Evolutionary conservation across 225 moss, liverwort and hornwort species (phyloP).

Genomic region (Sphagnum tenellum): DNA sequence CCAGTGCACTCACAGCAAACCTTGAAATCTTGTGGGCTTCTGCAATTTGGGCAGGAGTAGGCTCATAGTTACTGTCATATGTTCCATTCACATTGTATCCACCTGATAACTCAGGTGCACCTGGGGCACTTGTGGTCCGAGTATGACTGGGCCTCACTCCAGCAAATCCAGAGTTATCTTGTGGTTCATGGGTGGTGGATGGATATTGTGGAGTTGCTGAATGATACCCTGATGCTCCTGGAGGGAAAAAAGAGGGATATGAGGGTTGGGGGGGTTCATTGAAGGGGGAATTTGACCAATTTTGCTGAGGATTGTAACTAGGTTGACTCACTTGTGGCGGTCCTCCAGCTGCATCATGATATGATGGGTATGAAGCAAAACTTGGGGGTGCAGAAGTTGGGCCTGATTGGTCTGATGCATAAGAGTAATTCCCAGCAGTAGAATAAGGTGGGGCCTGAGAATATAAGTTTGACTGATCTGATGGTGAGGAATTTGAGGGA

Average conservation of each 20-base stretch:
- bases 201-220: slow-evolving; percentile 24
- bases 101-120: slow-evolving; percentile 18
- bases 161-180: slow-evolving; percentile 17
- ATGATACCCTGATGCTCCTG: slow-evolving; percentile 23
- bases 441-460: slow-evolving; percentile 14
- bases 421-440: slow-evolving; percentile 30
- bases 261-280: slow-evolving; percentile 13
- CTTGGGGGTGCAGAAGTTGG: slow-evolving; percentile 23
- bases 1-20: slow-evolving; percentile 96
- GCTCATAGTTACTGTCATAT: slow-evolving; percentile 62
- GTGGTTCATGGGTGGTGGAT: slow-evolving; percentile 14
- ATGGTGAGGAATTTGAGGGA: slow-evolving; percentile 30
- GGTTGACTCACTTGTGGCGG: slow-evolving; percentile 31
- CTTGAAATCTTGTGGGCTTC: slow-evolving; percentile 95
- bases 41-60: slow-evolving; percentile 70
- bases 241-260: slow-evolving; percentile 29
- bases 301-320: slow-evolving; percentile 33
- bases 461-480: slow-evolving; percentile 28
- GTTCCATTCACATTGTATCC: slow-evolving; percentile 48
- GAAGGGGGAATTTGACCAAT: slow-evolving; percentile 37
- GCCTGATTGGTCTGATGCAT: slow-evolving; percentile 45
- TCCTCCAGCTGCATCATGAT: slow-evolving; percentile 22
- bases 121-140: slow-evolving; percentile 52
- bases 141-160: slow-evolving; percentile 22
- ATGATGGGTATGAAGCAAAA: slow-evolving; percentile 34